Evolutionary conservation across 2,329 filamentous ascomycete genomes (phyloP).

Genomic region (Alternaria ventricosa): DNA sequence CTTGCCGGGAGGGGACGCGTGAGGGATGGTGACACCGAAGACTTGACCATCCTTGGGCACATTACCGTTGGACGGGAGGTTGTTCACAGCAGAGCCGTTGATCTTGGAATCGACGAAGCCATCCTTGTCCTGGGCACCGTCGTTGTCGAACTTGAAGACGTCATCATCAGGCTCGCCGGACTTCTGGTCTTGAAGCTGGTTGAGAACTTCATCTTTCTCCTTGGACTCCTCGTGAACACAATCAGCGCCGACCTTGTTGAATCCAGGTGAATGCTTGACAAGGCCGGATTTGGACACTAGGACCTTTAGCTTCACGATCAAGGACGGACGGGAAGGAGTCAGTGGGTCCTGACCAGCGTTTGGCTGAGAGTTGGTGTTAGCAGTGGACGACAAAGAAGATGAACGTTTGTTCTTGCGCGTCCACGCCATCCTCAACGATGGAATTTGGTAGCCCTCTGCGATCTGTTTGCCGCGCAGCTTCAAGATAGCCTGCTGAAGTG

Average conservation of each 20-base stretch:
- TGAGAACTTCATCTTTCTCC: neutral
- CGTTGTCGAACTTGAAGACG: neutral
- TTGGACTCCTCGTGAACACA: neutral
- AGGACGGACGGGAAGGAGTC: constrained; percentile 8
- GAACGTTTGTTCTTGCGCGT: constrained; percentile 22
- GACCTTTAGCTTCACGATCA: constrained; percentile 17
- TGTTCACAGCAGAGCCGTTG: neutral
- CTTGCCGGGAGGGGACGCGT: neutral
- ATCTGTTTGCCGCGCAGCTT: constrained; percentile 35
- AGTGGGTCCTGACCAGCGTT: constrained; percentile 2
- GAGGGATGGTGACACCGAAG: neutral
- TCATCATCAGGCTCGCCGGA: neutral
- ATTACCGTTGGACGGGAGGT: neutral
- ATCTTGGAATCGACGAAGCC: too few species aligned
- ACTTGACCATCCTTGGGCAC: neutral
- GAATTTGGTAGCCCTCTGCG: constrained; percentile 29
- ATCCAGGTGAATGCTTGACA: neutral
- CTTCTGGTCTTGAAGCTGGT: neutral
- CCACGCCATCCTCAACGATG: constrained; percentile 33
- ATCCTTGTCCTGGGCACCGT: neutral
- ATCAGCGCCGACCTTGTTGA: neutral
- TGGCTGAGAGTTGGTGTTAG: constrained; percentile 5
- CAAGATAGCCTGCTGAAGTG: constrained; percentile 44
- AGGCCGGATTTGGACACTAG: neutral
- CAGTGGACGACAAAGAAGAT: constrained; percentile 2